Conservation (phyloP, 1,284 basidiomycete species). For the Rhodotorula glutinis region DNA sequence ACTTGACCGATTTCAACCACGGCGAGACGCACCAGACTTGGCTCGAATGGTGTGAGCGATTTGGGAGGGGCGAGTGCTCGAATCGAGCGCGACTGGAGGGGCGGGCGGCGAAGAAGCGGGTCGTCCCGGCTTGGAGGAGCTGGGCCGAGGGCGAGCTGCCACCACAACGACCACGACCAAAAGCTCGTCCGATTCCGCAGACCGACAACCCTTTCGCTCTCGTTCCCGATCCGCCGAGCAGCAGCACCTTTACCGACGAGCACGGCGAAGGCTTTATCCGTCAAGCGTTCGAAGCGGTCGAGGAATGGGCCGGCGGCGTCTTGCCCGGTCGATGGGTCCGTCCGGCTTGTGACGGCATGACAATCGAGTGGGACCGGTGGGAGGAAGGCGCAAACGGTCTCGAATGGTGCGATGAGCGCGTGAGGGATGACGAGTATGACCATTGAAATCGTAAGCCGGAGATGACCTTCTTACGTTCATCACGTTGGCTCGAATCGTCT, state of each 20-base stretch:
- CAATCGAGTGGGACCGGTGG: conserved; percentile 12
- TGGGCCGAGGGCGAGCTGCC: conserved; percentile 4
- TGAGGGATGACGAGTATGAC: conserved; percentile 24
- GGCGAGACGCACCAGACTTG: conserved; percentile 67
- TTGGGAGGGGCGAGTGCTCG: conserved; percentile 49
- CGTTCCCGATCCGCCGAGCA: no score
- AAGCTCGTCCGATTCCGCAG: no score
- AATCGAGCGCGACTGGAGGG: not conserved
- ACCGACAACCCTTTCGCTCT: no score
- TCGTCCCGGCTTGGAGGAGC: conserved; percentile 3
- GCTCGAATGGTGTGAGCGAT: conserved; percentile 57
- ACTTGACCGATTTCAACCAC: conserved; percentile 69
- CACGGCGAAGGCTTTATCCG: conserved; percentile 12
- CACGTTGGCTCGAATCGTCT: no score
- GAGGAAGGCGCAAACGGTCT: not conserved
- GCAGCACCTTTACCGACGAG: conserved; percentile 3
- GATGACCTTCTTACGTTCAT: not conserved
- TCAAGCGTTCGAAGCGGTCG: conserved; percentile 18
- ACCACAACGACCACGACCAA: not conserved
- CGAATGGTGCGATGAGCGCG: not conserved
- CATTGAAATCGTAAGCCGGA: not conserved
- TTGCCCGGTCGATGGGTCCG: conserved; percentile 12
- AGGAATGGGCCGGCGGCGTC: conserved; percentile 20
- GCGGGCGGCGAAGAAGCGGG: not conserved
- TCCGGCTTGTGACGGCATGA: conserved; percentile 22